These are phyloP conservation scores for Colletotrichum abscissum DNA, from an alignment of 2,329 filamentous ascomycete species.

Conservation along the genomic window DNA sequence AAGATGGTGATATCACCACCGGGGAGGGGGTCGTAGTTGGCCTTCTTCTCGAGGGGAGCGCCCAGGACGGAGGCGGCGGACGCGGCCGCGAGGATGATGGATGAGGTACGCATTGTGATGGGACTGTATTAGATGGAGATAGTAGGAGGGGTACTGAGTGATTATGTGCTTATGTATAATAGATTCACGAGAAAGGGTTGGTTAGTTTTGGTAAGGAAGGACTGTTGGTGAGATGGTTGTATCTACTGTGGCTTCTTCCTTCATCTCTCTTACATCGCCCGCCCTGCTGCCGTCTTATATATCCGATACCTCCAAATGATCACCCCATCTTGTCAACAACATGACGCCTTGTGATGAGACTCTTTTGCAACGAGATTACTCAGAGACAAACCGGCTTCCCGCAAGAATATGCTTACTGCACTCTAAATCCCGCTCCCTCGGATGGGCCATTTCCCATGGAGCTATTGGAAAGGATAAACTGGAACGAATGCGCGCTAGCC, in stretches of 20 bases:
- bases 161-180: not conserved
- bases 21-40: conserved; percentile 37
- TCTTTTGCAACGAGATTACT: not conserved
- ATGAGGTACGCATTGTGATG: conserved; percentile 27
- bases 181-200: not conserved
- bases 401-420: not conserved
- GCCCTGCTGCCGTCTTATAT: not conserved
- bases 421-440: not conserved
- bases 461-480: not conserved
- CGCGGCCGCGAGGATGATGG: conserved; percentile 19
- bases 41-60: conserved; percentile 30
- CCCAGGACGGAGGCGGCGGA: conserved; percentile 19
- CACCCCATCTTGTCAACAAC: not conserved
- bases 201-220: not conserved
- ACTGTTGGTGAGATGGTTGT: conserved; percentile 17
- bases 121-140: not conserved
- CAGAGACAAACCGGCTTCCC: not conserved
- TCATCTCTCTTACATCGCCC: too few relatives aligned
- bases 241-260: not conserved
- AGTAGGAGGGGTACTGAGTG: not conserved
- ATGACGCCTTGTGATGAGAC: conserved; percentile 2
- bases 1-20: conserved; percentile 48
- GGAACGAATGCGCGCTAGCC: not conserved
- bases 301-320: not conserved
- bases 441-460: not conserved